These are phyloP conservation scores for Acacia pycnantha DNA, from an alignment of 331 rosid genomes.

Conservation along the genomic window DNA sequence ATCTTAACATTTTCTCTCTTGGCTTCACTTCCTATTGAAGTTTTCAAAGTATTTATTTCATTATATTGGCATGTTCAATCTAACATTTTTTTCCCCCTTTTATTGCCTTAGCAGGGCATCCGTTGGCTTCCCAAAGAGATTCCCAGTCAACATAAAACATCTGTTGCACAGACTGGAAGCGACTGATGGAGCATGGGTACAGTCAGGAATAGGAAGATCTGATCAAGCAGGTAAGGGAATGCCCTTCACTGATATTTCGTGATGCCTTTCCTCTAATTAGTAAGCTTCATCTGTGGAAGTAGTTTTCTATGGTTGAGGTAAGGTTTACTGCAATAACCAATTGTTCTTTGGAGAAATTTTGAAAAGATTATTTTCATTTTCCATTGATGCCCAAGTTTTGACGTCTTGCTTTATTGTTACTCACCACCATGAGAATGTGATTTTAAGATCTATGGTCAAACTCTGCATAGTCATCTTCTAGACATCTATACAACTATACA, in stretches of 20 bases:
- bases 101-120: constrained; percentile 36
- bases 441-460: no score
- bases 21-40: not conserved
- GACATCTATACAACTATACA: no score
- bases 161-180: constrained; percentile 24
- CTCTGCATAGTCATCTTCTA: no score
- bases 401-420: constrained; percentile 9
- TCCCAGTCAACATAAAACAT: constrained; percentile 7
- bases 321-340: constrained; percentile 1
- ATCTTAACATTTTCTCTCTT: no score
- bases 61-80: constrained; percentile 19
- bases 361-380: constrained; percentile 18
- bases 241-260: constrained; percentile 2
- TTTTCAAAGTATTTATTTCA: not conserved
- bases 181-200: constrained; percentile 19
- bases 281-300: constrained; percentile 17
- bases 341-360: constrained; percentile 27
- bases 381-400: constrained; percentile 10
- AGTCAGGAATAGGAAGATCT: constrained; percentile 24
- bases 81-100: constrained; percentile 13
- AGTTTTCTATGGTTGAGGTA: constrained; percentile 21
- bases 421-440: no score
- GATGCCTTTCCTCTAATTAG: constrained; percentile 19
- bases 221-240: constrained; percentile 27
- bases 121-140: constrained; percentile 39